These are phyloP conservation scores for Oldenlandia corymbosa DNA, from an alignment of 257 asterid species.

Conservation along the genomic window DNA sequence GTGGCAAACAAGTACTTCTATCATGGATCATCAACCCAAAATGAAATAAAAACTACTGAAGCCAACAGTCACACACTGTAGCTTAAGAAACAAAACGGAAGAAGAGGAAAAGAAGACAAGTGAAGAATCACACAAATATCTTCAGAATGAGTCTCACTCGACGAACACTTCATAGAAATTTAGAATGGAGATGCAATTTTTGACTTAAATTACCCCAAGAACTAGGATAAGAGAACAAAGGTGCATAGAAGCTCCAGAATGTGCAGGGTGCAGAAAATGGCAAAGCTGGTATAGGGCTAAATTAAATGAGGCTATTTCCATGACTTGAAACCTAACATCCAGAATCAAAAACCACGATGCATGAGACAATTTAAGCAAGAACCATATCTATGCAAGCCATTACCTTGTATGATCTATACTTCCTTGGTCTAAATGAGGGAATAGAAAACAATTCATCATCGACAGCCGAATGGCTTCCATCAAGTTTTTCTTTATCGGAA, in stretches of 20 bases:
- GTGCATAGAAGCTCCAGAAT: too few species aligned
- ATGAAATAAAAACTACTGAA: background rate
- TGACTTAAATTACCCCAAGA: background rate
- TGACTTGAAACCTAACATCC: too few species aligned
- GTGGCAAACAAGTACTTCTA: background rate
- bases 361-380: conserved; percentile 1
- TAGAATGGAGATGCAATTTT: background rate
- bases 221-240: too few species aligned
- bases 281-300: too few species aligned
- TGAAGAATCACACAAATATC: background rate
- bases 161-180: background rate
- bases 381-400: background rate
- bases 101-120: background rate
- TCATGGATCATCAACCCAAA: too few species aligned
- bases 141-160: background rate
- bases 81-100: background rate
- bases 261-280: too few species aligned
- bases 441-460: conserved; percentile 20
- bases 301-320: too few species aligned
- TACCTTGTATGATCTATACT: conserved; percentile 67
- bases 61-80: background rate
- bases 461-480: conserved; percentile 20
- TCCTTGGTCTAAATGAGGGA: conserved; percentile 36
- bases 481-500: conserved; percentile 32
- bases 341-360: background rate